Evolutionary conservation across 441 rosid genomes (phyloP).

Genomic region (Adansonia rubrostipa): DNA sequence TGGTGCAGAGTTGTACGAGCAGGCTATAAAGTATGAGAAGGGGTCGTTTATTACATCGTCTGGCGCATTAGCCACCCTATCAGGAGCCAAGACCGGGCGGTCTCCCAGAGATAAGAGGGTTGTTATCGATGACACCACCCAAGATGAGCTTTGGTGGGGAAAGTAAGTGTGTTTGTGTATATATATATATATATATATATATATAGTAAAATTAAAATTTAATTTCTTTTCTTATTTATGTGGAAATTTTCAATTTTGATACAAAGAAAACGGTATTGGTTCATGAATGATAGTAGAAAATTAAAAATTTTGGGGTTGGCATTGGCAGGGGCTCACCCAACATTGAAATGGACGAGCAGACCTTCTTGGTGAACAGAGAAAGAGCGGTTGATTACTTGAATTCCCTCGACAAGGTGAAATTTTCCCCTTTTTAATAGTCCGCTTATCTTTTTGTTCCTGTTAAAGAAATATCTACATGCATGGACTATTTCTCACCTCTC

Average conservation of each 20-base stretch:
- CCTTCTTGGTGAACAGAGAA: conserved; percentile 88
- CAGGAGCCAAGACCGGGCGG: conserved; percentile 92
- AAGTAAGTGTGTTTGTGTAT: conserved; percentile 81
- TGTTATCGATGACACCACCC: conserved; percentile 70
- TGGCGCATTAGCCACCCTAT: conserved; percentile 87
- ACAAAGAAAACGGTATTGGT: no score
- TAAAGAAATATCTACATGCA: no score
- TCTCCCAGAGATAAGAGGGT: conserved; percentile 93
- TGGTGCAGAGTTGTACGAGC: conserved; percentile 79
- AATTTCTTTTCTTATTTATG: no score
- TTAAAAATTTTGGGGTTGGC: no score
- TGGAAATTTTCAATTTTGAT: no score
- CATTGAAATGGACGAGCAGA: conserved; percentile 94
- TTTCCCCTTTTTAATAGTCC: neutral
- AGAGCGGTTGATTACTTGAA: conserved; percentile 97
- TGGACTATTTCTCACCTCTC: no score
- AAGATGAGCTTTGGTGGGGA: conserved; percentile 91
- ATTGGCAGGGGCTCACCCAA: conserved; percentile 83
- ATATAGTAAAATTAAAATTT: no score
- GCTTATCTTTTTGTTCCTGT: neutral
- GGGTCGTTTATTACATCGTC: conserved; percentile 81
- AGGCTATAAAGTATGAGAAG: conserved; percentile 80
- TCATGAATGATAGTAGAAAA: no score
- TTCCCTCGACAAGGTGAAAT: conserved; percentile 77
- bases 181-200: conserved; percentile 45